These are phyloP conservation scores for Elongisporangium anandrum DNA, from an alignment of 352 stramenopile genomes.

Conservation along the genomic window DNA sequence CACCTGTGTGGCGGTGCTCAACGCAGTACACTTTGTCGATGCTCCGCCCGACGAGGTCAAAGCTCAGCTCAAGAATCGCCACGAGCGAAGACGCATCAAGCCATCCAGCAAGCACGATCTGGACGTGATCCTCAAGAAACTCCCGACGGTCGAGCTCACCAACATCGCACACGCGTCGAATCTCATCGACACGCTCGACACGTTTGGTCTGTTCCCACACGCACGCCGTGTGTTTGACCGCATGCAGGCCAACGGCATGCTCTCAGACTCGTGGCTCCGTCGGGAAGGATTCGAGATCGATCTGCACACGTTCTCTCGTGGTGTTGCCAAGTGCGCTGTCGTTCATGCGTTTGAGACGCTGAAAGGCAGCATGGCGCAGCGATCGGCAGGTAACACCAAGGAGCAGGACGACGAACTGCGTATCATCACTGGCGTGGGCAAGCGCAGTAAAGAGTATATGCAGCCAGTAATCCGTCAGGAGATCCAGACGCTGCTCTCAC, in stretches of 20 bases:
- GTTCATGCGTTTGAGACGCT: conserved; percentile 57
- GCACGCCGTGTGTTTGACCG: conserved; percentile 45
- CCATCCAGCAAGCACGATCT: conserved; percentile 28
- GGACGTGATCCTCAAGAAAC: conserved; percentile 39
- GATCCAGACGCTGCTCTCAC: conserved; percentile 45
- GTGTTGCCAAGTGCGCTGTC: conserved; percentile 66
- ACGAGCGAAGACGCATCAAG: background rate
- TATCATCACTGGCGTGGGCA: conserved; percentile 71
- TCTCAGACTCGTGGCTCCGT: conserved; percentile 40
- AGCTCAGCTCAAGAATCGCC: conserved; percentile 3
- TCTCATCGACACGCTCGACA: conserved; percentile 56
- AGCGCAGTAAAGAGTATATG: conserved; percentile 53
- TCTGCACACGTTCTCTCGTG: conserved; percentile 61
- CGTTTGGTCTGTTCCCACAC: conserved; percentile 39
- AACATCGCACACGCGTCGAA: conserved; percentile 48
- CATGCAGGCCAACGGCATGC: conserved; percentile 34
- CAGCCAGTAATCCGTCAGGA: conserved; percentile 52
- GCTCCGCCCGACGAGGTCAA: conserved; percentile 4
- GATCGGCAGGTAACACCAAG: conserved; percentile 1
- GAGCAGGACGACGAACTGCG: conserved; percentile 42
- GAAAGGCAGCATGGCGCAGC: conserved; percentile 4
- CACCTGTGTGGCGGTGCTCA: conserved; percentile 39
- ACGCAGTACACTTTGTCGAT: conserved; percentile 33
- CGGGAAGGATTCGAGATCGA: conserved; percentile 66
- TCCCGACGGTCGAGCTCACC: conserved; percentile 27